Evolutionary conservation across 257 asterid genomes (phyloP).

Genomic region (Solanum sparsipilum): DNA sequence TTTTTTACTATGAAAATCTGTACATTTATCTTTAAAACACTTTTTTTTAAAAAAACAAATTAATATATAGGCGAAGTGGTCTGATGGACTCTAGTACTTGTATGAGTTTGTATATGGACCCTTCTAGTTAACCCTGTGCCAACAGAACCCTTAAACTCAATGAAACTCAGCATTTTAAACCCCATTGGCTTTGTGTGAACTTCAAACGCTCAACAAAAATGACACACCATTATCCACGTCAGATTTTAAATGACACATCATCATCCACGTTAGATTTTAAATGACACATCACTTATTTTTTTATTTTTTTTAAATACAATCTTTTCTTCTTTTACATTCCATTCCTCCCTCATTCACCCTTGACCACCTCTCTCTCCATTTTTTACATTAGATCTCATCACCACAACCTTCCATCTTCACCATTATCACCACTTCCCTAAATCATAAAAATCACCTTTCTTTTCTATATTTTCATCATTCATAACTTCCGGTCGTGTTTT

Average conservation of each 20-base stretch:
- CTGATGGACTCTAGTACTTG: too few species aligned
- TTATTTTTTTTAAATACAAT: too few species aligned
- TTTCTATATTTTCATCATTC: neutral
- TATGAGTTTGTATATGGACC: neutral
- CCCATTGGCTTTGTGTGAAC: neutral
- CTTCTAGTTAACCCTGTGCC: neutral
- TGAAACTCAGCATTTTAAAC: neutral
- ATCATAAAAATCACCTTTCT: neutral
- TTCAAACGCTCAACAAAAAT: neutral
- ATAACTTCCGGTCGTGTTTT: neutral
- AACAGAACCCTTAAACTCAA: neutral
- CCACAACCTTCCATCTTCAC: neutral
- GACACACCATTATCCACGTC: neutral
- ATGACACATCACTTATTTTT: neutral
- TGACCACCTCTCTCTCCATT: too few species aligned
- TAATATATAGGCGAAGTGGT: neutral
- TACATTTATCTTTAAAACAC: neutral
- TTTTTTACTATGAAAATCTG: neutral
- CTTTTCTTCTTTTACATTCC: neutral
- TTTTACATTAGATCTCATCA: neutral
- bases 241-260: neutral
- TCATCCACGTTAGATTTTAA: neutral
- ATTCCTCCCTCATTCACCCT: neutral
- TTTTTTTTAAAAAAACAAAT: neutral
- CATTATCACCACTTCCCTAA: neutral